Base-by-base conservation (phyloP, 1,139 yeast genomes). In the Yamadazyma atmosphaerica region DNA sequence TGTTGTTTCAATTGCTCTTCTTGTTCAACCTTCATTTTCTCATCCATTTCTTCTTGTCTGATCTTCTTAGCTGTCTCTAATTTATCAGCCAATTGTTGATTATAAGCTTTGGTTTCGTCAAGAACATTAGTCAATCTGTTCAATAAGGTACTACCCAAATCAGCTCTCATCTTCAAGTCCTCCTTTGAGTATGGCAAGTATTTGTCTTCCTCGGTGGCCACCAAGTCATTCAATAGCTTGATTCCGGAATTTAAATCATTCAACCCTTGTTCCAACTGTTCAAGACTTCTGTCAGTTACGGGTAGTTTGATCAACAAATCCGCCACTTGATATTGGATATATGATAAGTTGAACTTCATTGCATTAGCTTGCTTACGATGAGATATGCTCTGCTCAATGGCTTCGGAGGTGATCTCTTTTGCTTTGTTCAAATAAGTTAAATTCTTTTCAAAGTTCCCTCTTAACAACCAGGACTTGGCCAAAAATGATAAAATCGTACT, bases 391-490 rank as follows among this genome's bases (percentile, higher is more conserved):
- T 56, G 63, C 36, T 58, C 58, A 35, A 78, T 65, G 0, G 96
- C 89, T 46, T 70, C 66, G 49, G 74, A 67, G 11, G 88, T 75
- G 49, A 77, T 80, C 27, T 77, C 80, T 39, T 88, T 68, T 0
- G 96, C 79, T 40, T 74, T 79, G 36, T 74, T 68, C 41, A 83
- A 76, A 42, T 74, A 81, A 6, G 68, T 75, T 36, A 84, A 58
- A 39, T 77, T 83, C 58, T 79, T 79, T 49, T 89, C 96, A 24
- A 72, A 67, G 40, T 74, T 61, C 7, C 92, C 98, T 55, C 97
- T 78, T 17, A 83, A 76, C 48, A 83, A 81, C 97, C 98, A 92
- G 1, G 95, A 92, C 46, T 94, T 78, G 27, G 96, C 97, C 43
- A 92, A 73, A 49, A 86, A 74, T 13, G 88, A 78, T 47, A 83